These are phyloP conservation scores for Dipodascus geniculatus DNA, from an alignment of 805 yeast genomes.

Conservation along the genomic window DNA sequence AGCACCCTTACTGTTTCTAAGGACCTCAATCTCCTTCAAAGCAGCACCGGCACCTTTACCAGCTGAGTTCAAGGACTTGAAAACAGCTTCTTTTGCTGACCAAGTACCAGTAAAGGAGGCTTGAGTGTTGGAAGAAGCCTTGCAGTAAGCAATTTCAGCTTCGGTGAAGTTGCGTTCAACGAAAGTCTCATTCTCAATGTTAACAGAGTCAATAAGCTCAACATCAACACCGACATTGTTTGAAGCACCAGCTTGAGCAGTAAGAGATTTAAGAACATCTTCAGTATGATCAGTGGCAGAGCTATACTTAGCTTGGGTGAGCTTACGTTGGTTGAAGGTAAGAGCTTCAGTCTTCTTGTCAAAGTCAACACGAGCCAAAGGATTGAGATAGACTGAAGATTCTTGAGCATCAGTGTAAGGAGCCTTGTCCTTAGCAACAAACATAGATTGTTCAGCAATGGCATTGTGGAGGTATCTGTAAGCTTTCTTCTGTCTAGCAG, in stretches of 20 bases:
- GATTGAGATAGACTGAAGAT: slow-evolving; percentile 86
- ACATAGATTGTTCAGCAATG: slow-evolving; percentile 78
- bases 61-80: slow-evolving; percentile 83
- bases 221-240: slow-evolving; percentile 89
- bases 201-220: slow-evolving; percentile 72
- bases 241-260: slow-evolving; percentile 33
- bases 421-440: slow-evolving; percentile 84
- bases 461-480: slow-evolving; percentile 95
- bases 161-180: slow-evolving; percentile 84
- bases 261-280: slow-evolving; percentile 43
- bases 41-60: slow-evolving; percentile 95
- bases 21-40: slow-evolving; percentile 80
- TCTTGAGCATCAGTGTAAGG: slow-evolving; percentile 88
- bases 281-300: slow-evolving; percentile 48
- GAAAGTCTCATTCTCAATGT: slow-evolving; percentile 82
- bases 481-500: slow-evolving; percentile 74
- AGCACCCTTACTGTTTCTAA: slow-evolving; percentile 56
- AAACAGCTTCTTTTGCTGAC: slow-evolving; percentile 99
- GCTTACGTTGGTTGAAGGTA: slow-evolving; percentile 19
- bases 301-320: slow-evolving; percentile 28
- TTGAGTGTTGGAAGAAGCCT: slow-evolving; percentile 58
- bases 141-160: slow-evolving; percentile 70
- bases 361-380: slow-evolving; percentile 66
- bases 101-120: slow-evolving; percentile 96
- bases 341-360: slow-evolving; percentile 27